These are phyloP conservation scores for Dendrocalamus sinicus DNA, from an alignment of 176 grass and related monocot species.

Conservation along the genomic window DNA sequence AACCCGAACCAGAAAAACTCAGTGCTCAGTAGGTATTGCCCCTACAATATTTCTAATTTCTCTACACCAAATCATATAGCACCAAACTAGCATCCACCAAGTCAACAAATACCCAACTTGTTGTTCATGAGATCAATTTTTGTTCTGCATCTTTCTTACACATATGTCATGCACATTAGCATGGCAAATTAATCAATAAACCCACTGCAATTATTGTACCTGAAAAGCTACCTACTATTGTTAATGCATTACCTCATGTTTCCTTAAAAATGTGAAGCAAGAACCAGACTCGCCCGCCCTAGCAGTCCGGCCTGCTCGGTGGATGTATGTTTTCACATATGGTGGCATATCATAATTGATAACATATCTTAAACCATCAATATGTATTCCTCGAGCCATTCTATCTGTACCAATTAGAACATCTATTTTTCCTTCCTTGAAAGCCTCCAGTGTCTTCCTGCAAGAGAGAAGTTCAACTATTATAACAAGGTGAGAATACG, in stretches of 20 bases:
- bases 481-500: conserved; percentile 24
- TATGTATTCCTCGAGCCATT: conserved; percentile 97
- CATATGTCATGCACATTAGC: conserved; percentile 16
- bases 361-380: conserved; percentile 89
- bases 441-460: conserved; percentile 82
- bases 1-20: not conserved
- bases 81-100: conserved; percentile 9
- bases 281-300: conserved; percentile 74
- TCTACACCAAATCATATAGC: not conserved
- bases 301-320: conserved; percentile 90
- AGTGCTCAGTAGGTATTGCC: not conserved
- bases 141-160: conserved; percentile 2
- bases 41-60: not conserved
- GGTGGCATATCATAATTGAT: conserved; percentile 92
- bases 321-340: conserved; percentile 86
- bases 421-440: conserved; percentile 85
- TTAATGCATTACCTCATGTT: conserved; percentile 72
- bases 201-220: not conserved
- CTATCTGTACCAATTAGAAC: conserved; percentile 92
- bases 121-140: not conserved
- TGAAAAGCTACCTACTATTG: not conserved
- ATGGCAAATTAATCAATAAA: conserved; percentile 39
- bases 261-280: conserved; percentile 91
- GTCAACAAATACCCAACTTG: not conserved
- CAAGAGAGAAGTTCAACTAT: conserved; percentile 18